These are phyloP conservation scores for Vigna unguiculata DNA, from an alignment of 306 rosid species.

Conservation along the genomic window DNA sequence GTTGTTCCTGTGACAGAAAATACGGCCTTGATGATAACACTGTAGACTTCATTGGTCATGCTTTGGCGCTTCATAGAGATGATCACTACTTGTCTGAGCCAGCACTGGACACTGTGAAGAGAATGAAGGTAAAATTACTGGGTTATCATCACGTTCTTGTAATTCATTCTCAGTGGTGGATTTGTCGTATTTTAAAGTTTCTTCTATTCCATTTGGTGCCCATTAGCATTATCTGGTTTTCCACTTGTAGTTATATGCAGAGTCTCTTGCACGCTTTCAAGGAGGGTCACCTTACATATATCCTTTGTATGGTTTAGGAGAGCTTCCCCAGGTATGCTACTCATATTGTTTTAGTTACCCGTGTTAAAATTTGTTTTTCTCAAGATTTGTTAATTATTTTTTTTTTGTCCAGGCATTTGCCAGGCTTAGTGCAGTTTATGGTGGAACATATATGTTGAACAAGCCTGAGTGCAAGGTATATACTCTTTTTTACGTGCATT, in stretches of 20 bases:
- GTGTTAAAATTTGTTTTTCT: conserved; percentile 18
- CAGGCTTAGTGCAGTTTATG: conserved; percentile 97
- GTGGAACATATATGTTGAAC: conserved; percentile 97
- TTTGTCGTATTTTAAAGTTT: conserved; percentile 30
- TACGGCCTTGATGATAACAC: conserved; percentile 95
- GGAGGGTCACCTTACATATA: conserved; percentile 99
- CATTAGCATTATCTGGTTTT: conserved; percentile 39
- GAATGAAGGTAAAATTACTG: conserved; percentile 79
- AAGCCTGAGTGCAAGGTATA: conserved; percentile 98
- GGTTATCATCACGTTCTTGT: conserved; percentile 24
- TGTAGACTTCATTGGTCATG: conserved; percentile 93
- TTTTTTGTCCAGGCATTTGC: conserved; percentile 79
- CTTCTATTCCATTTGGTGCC: conserved; percentile 28
- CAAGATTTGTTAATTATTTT: not conserved
- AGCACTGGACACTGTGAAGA: conserved; percentile 92
- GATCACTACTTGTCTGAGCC: conserved; percentile 86
- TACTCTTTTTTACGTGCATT: not conserved
- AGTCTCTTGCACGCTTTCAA: conserved; percentile 96
- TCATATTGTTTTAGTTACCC: not conserved
- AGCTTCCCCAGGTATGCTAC: conserved; percentile 91
- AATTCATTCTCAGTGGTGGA: conserved; percentile 24
- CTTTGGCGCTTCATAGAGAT: conserved; percentile 97
- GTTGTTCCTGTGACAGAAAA: conserved; percentile 68
- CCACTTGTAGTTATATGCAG: conserved; percentile 78
- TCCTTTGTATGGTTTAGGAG: conserved; percentile 98